Conservation (phyloP, 345 rosid species). For the Crucihimalaya himalaica region DNA sequence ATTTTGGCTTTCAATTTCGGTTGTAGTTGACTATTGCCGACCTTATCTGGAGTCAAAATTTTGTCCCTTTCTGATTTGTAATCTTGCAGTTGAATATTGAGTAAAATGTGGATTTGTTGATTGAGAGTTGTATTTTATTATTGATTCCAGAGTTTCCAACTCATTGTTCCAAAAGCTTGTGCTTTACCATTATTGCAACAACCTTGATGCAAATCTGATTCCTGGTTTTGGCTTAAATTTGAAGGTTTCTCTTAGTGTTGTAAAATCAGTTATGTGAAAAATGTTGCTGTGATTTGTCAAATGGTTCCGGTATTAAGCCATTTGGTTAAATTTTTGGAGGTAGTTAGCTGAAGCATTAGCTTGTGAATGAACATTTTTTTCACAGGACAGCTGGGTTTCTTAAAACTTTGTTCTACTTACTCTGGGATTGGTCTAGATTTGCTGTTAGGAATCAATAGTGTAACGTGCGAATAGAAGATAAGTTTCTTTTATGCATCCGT, state of each 20-base stretch:
- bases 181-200: background rate
- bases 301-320: too few relatives aligned
- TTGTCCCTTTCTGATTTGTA: constrained; percentile 24
- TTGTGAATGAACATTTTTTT: background rate
- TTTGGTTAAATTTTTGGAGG: too few relatives aligned
- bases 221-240: background rate
- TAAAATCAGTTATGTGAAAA: background rate
- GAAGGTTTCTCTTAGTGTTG: too few relatives aligned
- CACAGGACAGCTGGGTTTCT: background rate
- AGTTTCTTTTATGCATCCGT: constrained; percentile 8
- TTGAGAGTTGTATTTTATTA: background rate
- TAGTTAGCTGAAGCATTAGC: constrained; percentile 5
- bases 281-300: background rate
- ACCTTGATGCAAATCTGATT: constrained; percentile 15
- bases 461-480: constrained; percentile 8
- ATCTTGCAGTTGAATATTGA: background rate
- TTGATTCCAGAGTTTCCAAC: background rate
- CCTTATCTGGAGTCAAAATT: constrained; percentile 15
- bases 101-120: constrained; percentile 20
- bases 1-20: background rate
- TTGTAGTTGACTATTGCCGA: constrained; percentile 35
- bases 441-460: background rate
- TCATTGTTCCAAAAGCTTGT: background rate
- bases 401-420: background rate
- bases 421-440: background rate